These are phyloP conservation scores for Gillenia trifoliata DNA, from an alignment of 306 rosid genomes.

Conservation along the genomic window DNA sequence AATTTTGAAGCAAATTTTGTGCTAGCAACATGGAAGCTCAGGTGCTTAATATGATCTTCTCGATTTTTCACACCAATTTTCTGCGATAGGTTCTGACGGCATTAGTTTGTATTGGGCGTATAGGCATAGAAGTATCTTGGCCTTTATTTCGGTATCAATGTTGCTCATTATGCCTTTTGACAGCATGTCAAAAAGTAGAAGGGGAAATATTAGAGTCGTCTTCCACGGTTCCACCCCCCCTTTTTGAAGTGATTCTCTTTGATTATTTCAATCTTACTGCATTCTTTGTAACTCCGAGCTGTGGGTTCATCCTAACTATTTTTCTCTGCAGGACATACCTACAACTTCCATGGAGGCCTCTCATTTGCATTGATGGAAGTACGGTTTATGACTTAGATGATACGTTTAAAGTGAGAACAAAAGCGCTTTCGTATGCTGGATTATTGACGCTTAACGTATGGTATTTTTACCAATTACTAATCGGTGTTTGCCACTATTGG, in stretches of 20 bases:
- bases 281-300: background rate
- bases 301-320: background rate
- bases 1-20: conserved; percentile 44
- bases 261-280: background rate
- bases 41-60: conserved; percentile 41
- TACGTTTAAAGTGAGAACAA: conserved; percentile 43
- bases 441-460: background rate
- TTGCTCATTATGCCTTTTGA: background rate
- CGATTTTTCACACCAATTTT: too few relatives aligned
- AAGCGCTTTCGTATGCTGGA: conserved; percentile 3
- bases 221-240: background rate
- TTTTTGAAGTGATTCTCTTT: background rate
- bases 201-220: background rate
- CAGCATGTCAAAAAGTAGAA: background rate
- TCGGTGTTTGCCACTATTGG: background rate
- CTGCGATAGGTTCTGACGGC: background rate
- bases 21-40: conserved; percentile 75
- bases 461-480: background rate
- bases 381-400: conserved; percentile 62
- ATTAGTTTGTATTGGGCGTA: background rate
- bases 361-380: conserved; percentile 66
- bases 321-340: conserved; percentile 68
- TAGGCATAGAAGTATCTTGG: background rate
- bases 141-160: background rate
- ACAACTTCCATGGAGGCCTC: conserved; percentile 92